A percentile compares a stretch with the other conserved stretches of the same genome.
Evolutionary conservation across 805 yeast species (phyloP).

Genomic region (Vanderwaltozyma yarrowii): DNA sequence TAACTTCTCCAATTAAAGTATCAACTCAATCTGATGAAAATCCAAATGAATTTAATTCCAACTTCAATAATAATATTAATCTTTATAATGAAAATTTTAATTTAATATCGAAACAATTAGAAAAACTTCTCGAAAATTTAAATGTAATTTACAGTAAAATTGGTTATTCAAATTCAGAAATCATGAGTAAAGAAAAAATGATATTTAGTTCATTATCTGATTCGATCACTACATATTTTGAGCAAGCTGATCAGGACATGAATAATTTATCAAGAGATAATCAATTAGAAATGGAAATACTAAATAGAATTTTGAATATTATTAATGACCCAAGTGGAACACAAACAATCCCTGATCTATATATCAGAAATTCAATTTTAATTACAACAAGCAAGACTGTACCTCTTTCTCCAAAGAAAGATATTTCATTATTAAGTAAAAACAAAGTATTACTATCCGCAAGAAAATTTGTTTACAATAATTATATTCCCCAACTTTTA

Average conservation of each 20-base stretch:
- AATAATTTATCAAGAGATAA: constrained; percentile 25
- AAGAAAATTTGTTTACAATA: constrained; percentile 23
- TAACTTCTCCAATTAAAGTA: constrained; percentile 9
- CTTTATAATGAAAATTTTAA: constrained; percentile 25
- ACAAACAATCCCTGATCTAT: constrained; percentile 33
- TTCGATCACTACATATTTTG: constrained; percentile 36
- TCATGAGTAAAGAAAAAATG: constrained; percentile 37
- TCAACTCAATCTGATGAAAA: not conserved
- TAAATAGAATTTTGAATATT: constrained; percentile 26
- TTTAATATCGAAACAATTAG: constrained; percentile 24
- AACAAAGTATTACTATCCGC: constrained; percentile 26
- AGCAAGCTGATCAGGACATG: constrained; percentile 31
- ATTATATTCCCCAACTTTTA: constrained; percentile 24
- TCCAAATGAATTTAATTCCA: not conserved
- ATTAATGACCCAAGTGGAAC: constrained; percentile 31
- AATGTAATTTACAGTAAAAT: constrained; percentile 40
- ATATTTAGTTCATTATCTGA: constrained; percentile 41
- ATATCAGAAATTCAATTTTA: constrained; percentile 30
- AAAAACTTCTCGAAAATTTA: constrained; percentile 31
- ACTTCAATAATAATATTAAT: not conserved
- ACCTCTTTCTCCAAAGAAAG: constrained; percentile 27
- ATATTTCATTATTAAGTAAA: constrained; percentile 27
- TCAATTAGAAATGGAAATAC: constrained; percentile 15
- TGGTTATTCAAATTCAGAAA: constrained; percentile 45
- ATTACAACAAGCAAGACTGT: constrained; percentile 14